Evolutionary conservation across 345 rosid species (phyloP).

Genomic region (Melastoma malabathricum): DNA sequence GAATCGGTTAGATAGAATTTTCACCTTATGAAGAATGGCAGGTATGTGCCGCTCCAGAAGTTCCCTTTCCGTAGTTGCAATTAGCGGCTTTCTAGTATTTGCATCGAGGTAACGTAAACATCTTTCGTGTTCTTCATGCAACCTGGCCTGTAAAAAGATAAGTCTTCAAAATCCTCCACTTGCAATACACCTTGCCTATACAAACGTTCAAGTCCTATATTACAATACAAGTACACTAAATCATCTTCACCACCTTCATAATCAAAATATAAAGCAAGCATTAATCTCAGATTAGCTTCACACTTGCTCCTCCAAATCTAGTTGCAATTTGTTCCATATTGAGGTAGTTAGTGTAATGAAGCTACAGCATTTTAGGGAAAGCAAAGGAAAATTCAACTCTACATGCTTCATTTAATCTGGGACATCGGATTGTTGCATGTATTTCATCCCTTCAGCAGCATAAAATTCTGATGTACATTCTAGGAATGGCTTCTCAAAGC

Average conservation of each 20-base stretch:
- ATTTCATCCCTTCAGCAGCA: conserved; percentile 94
- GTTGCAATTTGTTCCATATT: too few species aligned
- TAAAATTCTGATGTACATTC: conserved; percentile 90
- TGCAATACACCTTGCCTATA: too few species aligned
- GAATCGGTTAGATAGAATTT: too few species aligned
- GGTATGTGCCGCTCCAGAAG: conserved; percentile 83
- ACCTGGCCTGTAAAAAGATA: conserved; percentile 46
- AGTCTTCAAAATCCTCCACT: too few species aligned
- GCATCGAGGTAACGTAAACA: conserved; percentile 82
- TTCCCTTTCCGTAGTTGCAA: conserved; percentile 75
- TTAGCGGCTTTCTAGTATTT: conserved; percentile 70
- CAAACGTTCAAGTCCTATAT: too few species aligned
- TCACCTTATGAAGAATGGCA: conserved; percentile 86
- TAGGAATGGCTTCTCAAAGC: conserved; percentile 89
- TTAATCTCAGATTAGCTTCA: too few species aligned
- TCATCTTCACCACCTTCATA: too few species aligned
- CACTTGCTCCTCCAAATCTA: too few species aligned
- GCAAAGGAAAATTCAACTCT: conserved; percentile 38
- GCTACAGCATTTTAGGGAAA: not conserved
- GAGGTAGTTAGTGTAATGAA: too few species aligned
- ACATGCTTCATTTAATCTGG: conserved; percentile 97
- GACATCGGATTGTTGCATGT: conserved; percentile 95
- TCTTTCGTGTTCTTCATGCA: conserved; percentile 96
- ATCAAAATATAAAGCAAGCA: too few species aligned
- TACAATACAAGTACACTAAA: too few species aligned